These are phyloP conservation scores for Xylaria castorea DNA, from an alignment of 495 filamentous ascomycete genomes.

Conservation along the genomic window DNA sequence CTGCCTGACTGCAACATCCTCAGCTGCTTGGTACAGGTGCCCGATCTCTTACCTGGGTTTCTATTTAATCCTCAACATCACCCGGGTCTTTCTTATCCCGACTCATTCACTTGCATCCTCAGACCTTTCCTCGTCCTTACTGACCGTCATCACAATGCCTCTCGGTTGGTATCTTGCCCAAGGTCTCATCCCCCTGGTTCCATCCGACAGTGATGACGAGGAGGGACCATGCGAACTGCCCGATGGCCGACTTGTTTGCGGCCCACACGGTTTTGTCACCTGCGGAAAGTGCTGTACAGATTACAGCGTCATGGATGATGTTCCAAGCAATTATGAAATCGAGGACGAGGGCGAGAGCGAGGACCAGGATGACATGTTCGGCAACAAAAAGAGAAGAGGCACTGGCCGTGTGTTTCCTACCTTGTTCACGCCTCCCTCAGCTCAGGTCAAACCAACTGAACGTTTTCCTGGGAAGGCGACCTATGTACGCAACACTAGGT, in stretches of 20 bases:
- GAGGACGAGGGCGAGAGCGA: conserved; percentile 26
- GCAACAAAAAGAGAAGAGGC: conserved; percentile 18
- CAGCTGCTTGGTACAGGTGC: background rate
- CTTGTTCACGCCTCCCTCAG: conserved; percentile 38
- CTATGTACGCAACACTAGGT: conserved; percentile 25
- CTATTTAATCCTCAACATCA: background rate
- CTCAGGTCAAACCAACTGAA: conserved; percentile 29
- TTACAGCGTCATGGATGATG: conserved; percentile 38
- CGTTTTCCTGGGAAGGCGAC: conserved; percentile 32
- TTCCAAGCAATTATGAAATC: conserved; percentile 3
- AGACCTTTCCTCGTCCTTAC: background rate
- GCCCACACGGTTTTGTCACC: conserved; percentile 33
- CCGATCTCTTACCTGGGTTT: background rate
- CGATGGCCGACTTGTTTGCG: conserved; percentile 37
- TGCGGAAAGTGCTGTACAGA: conserved; percentile 37
- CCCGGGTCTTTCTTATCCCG: background rate
- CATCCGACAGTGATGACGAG: conserved; percentile 33
- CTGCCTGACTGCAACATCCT: no score
- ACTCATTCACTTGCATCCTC: background rate
- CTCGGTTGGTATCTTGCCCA: conserved; percentile 27
- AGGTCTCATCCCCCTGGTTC: conserved; percentile 21
- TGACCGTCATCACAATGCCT: conserved; percentile 24
- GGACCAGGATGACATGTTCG: no score
- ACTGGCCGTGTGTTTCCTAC: conserved; percentile 41
- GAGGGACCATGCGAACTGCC: conserved; percentile 39